Evolutionary conservation across 495 filamentous ascomycete genomes (phyloP).

Genomic region (Penicillium macrosclerotiorum): DNA sequence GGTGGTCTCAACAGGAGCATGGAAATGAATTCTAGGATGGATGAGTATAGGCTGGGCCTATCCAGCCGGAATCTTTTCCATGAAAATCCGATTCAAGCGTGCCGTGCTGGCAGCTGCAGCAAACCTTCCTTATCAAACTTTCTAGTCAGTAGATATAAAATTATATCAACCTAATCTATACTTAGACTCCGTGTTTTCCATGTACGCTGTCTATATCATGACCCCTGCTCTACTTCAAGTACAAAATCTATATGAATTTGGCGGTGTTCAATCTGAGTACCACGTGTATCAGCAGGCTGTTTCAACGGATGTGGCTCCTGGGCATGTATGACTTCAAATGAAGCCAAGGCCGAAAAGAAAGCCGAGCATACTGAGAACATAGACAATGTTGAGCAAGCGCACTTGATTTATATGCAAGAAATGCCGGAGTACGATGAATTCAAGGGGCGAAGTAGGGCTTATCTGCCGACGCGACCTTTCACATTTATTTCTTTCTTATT

Average conservation of each 20-base stretch:
- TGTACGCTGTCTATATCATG: constrained; percentile 17
- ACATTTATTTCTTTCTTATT: neutral
- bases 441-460: neutral
- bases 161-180: neutral
- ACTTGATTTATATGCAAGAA: neutral
- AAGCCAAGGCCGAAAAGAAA: constrained; percentile 15
- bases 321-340: constrained; percentile 17
- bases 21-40: constrained; percentile 12
- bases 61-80: constrained; percentile 30
- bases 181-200: neutral
- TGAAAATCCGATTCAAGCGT: constrained; percentile 27
- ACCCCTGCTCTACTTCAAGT: constrained; percentile 26
- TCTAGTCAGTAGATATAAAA: constrained; percentile 15
- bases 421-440: constrained; percentile 5
- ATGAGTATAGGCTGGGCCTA: constrained; percentile 34
- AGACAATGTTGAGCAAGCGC: constrained; percentile 7
- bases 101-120: constrained; percentile 31
- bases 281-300: constrained; percentile 19
- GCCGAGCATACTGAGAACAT: constrained; percentile 3
- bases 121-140: constrained; percentile 20
- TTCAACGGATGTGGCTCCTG: constrained; percentile 15
- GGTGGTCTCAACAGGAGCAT: too few species aligned
- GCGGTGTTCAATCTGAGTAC: constrained; percentile 31
- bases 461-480: too few species aligned
- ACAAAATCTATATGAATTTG: constrained; percentile 37